Base-by-base conservation (phyloP, 306 rosid genomes). In the Cotoneaster glaucophyllus region DNA sequence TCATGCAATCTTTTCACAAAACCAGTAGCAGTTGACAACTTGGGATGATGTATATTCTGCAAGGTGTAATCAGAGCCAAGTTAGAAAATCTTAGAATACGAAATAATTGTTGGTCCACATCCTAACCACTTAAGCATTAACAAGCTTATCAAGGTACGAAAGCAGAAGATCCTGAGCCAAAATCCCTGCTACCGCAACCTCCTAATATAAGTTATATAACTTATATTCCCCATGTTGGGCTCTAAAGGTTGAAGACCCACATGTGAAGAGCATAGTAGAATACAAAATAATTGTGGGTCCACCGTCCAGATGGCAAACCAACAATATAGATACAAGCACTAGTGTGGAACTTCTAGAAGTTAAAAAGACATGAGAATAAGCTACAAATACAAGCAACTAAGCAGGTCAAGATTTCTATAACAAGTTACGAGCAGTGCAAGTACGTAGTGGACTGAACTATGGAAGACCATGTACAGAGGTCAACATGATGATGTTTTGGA, bases 1-100 rank as follows among this genome's bases (percentile, higher is more conserved):
- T 80, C 98, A 11, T 93, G 98, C 79, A 93, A 80, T 73, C 85
- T 91, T 78, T 87, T 93, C 34, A 93, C 98, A 74, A 93, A 88
- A 77, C 85, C 82, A 79, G 89, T 86, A 63, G 95, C 90, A 34
- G 93, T 73, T 52, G 94, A 76, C 56, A 86, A 34, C 86, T 70
- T 91, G 45, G 87, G 84, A 29, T 78, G 93, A 14, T 83, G 70
- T 78, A 70, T 15, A 43, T 50, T 75, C 97, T 89, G 88, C 58
- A 41, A 22, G 24, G 22, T 67, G 8, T 17, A 64, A 34, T 25
- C 8, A 8, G 53, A 73, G 73, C 59, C 62, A 43, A 74, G 61
- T 44, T 59, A 75, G 57, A 50, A 74, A 73, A 63, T 31, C 13
- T 32, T 71, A 3, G n/a, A 28, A 4, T 29, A 63, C 15, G 31